Conservation (phyloP, 1,284 basidiomycete genomes). For the Apiotrichum domesticum region DNA sequence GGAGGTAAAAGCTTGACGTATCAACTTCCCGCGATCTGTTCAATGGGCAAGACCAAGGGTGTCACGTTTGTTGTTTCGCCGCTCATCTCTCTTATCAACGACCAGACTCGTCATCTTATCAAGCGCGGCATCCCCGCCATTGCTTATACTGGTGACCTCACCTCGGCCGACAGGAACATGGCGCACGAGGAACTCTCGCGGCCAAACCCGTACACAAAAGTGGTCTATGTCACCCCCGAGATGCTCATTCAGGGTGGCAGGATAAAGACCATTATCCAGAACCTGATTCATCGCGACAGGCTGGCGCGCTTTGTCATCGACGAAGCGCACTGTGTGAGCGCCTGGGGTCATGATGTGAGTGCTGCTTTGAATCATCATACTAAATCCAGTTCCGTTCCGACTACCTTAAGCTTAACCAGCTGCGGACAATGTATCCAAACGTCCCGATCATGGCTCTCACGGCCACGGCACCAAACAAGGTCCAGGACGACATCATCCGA, state of each 20-base stretch:
- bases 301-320: constrained; percentile 91
- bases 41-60: constrained; percentile 63
- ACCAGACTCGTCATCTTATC: constrained; percentile 73
- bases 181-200: constrained; percentile 51
- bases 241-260: constrained; percentile 62
- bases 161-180: constrained; percentile 40
- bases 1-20: constrained; percentile 88
- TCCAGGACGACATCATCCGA: constrained; percentile 69
- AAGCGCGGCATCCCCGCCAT: constrained; percentile 65
- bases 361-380: not conserved
- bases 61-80: constrained; percentile 89
- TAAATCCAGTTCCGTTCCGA: constrained; percentile 43
- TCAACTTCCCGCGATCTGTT: constrained; percentile 79
- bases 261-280: constrained; percentile 57
- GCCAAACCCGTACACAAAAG: constrained; percentile 48
- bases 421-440: constrained; percentile 66
- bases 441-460: constrained; percentile 95
- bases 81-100: constrained; percentile 80
- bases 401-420: constrained; percentile 58
- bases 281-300: constrained; percentile 55
- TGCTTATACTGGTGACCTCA: constrained; percentile 62
- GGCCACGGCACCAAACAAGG: constrained; percentile 78
- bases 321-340: constrained; percentile 85
- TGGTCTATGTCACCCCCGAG: constrained; percentile 94
- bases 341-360: constrained; percentile 50